Base-by-base conservation (phyloP, 306 rosid species). In the Morella rubra region DNA sequence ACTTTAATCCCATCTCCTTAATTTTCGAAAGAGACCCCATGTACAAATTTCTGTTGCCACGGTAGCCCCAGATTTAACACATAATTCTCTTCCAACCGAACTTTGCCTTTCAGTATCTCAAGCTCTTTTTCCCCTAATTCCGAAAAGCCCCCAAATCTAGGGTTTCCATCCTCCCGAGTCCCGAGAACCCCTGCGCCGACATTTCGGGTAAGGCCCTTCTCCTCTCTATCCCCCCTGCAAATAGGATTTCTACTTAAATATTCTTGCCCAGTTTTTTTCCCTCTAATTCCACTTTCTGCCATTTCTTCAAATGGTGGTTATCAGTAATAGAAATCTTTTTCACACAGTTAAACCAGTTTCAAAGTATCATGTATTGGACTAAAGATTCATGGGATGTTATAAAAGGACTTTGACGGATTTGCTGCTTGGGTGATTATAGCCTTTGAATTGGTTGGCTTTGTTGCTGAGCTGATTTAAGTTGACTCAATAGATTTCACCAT, bases 141-240 rank as follows among this genome's bases (percentile, higher is more conserved):
- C 67, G 75, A 72, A 84, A 76, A 54, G 80, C 72, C 87, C 87
- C 84, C 58, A 81, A 46, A 16, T 80, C 80, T 73, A 84, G 82
- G 84, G 82, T 84, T 84, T 80, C 70, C 84, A 60, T 69, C 85
- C 55, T 44, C 37, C 67, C 53, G 60, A 46, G 69, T 44, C 37
- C 67, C 53, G 60, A 46, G 69, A 77, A 56, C n/a, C 77, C 76
- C 75, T 32, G 77, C 71, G 19, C 54, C 77, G 22, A 41, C 73
- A 40, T 75, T 52, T 44, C 79, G 32, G 84, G 87, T 84, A 76
- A 68, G 56, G 42, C 27, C 70, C 15, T 67, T 41, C 70, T 44
- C 54, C 71, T 83, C 67, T 66, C 68, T 44, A 49, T 15, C 16
- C 4, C 1, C 18, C 27, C 6, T 12, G 5, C 42, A 18, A 20